These are phyloP conservation scores for Zangia roseola DNA, from an alignment of 768 basidiomycete species.

Conservation along the genomic window DNA sequence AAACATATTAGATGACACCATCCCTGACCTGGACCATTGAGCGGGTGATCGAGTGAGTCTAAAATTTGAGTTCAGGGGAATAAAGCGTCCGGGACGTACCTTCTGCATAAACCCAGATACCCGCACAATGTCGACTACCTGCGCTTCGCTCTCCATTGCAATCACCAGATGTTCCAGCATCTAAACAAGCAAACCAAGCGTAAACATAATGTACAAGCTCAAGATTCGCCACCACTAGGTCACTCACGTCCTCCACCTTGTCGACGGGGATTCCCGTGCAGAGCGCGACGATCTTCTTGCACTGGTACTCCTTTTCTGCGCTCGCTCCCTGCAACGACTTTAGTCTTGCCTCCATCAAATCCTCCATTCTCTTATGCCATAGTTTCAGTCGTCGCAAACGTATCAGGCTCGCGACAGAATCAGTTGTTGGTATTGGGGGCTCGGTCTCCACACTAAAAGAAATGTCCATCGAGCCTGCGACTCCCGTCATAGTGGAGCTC, in stretches of 20 bases:
- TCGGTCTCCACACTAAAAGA: constrained; percentile 66
- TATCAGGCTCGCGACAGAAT: constrained; percentile 61
- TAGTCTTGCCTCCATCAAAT: constrained; percentile 68
- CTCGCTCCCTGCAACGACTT: constrained; percentile 72
- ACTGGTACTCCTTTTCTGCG: constrained; percentile 88
- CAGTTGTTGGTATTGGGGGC: constrained; percentile 62
- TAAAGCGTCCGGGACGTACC: constrained; percentile 39
- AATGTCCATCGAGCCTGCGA: constrained; percentile 64
- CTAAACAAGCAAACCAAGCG: constrained; percentile 37
- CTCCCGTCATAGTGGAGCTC: constrained; percentile 62
- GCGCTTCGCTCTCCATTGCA: constrained; percentile 85
- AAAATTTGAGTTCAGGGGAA: constrained; percentile 20
- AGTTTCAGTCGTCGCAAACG: constrained; percentile 71
- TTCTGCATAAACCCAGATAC: constrained; percentile 93
- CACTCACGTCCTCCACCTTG: constrained; percentile 86
- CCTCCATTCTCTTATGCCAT: constrained; percentile 83
- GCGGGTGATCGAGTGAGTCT: constrained; percentile 21
- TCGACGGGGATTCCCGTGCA: constrained; percentile 87
- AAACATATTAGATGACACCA: constrained; percentile 38
- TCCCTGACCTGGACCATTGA: constrained; percentile 38
- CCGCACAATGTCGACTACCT: constrained; percentile 77
- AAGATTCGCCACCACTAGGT: constrained; percentile 12
- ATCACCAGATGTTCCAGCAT: constrained; percentile 83
- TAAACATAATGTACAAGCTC: constrained; percentile 25
- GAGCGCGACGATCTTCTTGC: constrained; percentile 86